Conservation (phyloP, 164 flowering plant species). For the Platanus orientalis region DNA sequence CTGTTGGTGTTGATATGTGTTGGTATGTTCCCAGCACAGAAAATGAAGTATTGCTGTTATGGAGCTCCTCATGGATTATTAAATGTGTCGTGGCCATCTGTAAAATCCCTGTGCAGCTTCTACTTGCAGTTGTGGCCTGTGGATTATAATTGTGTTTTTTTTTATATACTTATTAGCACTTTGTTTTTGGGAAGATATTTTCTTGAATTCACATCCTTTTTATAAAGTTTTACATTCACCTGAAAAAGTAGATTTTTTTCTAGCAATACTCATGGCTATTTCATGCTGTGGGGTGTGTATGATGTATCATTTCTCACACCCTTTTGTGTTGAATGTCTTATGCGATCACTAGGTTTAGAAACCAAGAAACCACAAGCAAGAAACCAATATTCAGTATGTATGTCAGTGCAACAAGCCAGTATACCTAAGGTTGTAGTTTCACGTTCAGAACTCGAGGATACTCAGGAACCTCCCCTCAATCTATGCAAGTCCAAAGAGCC, state of each 20-base stretch:
- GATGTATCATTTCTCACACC: neutral
- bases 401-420: constrained; percentile 81
- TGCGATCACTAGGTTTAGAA: constrained; percentile 46
- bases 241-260: neutral
- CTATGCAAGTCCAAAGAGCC: constrained; percentile 83
- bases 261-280: neutral
- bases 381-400: constrained; percentile 36
- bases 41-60: no score
- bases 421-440: constrained; percentile 65
- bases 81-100: neutral
- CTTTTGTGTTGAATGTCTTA: constrained; percentile 7
- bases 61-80: neutral
- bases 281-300: neutral
- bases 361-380: constrained; percentile 25
- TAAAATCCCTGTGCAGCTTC: neutral
- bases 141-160: neutral
- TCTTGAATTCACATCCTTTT: no score
- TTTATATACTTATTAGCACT: no score
- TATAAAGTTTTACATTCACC: no score
- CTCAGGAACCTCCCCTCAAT: constrained; percentile 85
- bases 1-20: no score
- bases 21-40: no score
- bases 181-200: no score
- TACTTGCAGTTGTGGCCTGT: neutral
- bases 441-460: constrained; percentile 75